A percentile compares a stretch with the other conserved stretches of the same genome.
phyloP scores from a whole-genome alignment of 352 stramenopile species.

The Globisporangium mamillatum region DNA sequence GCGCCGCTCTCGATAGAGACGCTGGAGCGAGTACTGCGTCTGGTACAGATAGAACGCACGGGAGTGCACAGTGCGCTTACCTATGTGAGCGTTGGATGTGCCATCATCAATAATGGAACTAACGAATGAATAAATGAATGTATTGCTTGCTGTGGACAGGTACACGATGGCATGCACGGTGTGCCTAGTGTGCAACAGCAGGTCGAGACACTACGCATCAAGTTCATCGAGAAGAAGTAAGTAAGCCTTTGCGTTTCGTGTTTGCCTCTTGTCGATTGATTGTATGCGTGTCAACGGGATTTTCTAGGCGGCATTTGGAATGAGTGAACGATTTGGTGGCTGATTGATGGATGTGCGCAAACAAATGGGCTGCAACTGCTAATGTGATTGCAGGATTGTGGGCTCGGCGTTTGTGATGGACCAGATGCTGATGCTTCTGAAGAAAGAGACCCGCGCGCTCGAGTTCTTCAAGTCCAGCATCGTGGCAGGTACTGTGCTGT shows the following conservation, averaged over 20 bases:
- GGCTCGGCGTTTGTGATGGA: conserved; percentile 42
- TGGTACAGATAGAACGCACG: conserved; percentile 21
- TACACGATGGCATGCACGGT: conserved; percentile 40
- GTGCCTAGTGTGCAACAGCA: conserved; percentile 38
- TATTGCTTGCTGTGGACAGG: conserved; percentile 17
- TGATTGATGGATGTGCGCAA: neutral
- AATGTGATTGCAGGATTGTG: conserved; percentile 30
- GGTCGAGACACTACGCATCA: conserved; percentile 38
- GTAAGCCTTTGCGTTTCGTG: neutral
- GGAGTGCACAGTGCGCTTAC: no score
- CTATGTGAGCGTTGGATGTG: neutral
- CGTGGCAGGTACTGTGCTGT: conserved; percentile 32
- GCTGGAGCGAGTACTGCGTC: conserved; percentile 47
- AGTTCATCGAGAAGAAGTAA: conserved; percentile 56
- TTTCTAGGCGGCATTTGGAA: neutral
- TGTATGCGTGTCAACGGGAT: neutral
- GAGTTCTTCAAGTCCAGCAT: conserved; percentile 68
- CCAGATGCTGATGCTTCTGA: conserved; percentile 42
- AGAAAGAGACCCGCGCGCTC: conserved; percentile 36
- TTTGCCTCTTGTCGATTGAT: neutral
- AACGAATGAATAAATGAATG: neutral
- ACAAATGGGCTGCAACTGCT: neutral
- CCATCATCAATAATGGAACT: neutral
- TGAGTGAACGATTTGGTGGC: neutral
- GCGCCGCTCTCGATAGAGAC: conserved; percentile 42